Evolutionary conservation across 441 rosid species (phyloP).

Genomic region (Populus hybrid): DNA sequence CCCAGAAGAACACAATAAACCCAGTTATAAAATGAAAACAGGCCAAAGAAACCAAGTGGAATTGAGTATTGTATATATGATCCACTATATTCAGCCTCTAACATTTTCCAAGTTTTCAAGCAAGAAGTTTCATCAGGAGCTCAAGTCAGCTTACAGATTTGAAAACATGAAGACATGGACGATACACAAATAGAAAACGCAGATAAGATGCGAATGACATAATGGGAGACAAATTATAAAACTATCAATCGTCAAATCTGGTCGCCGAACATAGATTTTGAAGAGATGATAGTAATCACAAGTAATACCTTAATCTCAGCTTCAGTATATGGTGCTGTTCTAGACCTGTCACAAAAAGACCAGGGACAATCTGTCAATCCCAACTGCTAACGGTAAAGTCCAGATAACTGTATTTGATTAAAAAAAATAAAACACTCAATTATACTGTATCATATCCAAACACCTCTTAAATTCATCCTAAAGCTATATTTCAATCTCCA

Average conservation of each 20-base stretch:
- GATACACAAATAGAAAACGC: not conserved
- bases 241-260: not conserved
- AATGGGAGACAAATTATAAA: too few relatives aligned
- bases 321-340: slow-evolving; percentile 74
- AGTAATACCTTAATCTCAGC: slow-evolving; percentile 86
- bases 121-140: not conserved
- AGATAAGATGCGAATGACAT: not conserved
- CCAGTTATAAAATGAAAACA: not conserved
- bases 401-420: not conserved
- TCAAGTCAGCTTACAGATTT: not conserved
- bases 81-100: not conserved
- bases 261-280: not conserved
- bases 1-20: not conserved
- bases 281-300: not conserved
- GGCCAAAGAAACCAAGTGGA: not conserved
- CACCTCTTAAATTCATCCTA: not conserved
- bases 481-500: not conserved
- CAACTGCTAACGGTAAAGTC: not conserved
- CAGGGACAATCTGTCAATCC: not conserved
- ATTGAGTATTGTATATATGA: not conserved
- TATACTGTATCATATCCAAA: not conserved
- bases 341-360: slow-evolving; percentile 43
- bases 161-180: not conserved
- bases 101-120: too few relatives aligned
- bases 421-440: not conserved